Conservation (phyloP, 129 eudicot species). For the Chrysanthemum seticuspe region DNA sequence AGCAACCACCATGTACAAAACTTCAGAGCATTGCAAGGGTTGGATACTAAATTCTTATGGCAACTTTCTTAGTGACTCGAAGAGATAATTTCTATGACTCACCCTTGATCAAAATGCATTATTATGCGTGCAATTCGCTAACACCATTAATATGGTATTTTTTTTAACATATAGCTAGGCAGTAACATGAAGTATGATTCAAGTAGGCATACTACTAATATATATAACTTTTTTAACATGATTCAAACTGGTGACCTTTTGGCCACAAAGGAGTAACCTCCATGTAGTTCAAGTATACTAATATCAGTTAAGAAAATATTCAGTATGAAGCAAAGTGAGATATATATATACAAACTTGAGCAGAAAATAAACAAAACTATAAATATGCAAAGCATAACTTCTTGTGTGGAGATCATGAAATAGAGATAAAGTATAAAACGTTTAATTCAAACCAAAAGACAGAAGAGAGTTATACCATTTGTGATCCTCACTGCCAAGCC, state of each 20-base stretch:
- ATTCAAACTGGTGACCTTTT: no score
- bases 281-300: no score
- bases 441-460: neutral
- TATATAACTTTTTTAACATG: no score
- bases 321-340: no score
- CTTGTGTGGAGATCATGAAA: neutral
- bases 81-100: neutral
- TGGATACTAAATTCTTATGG: no score
- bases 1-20: no score
- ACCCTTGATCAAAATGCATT: neutral
- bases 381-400: no score
- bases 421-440: neutral
- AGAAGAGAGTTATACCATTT: constrained; percentile 33
- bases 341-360: no score
- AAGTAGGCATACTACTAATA: neutral
- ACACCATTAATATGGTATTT: neutral
- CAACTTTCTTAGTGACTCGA: neutral
- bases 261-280: no score
- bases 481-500: constrained; percentile 78
- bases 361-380: no score
- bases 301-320: no score
- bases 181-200: neutral
- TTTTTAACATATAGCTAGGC: neutral
- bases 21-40: no score
- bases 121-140: neutral